phyloP scores from a whole-genome alignment of 164 flowering plant genomes.

The Liquidambar formosana region DNA sequence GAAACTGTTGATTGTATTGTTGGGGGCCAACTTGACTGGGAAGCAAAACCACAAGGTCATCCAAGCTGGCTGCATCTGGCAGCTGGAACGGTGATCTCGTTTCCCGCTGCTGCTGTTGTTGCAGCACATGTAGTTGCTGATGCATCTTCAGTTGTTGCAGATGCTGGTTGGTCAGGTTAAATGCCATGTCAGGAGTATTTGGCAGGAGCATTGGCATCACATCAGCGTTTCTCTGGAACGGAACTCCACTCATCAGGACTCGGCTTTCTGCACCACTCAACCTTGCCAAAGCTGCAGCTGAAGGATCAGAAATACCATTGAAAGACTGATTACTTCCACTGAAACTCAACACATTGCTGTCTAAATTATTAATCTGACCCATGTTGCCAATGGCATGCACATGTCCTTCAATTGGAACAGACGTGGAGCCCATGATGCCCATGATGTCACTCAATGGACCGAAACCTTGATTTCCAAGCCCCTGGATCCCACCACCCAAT shows the following conservation, averaged over 20 bases:
- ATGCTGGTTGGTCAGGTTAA: constrained; percentile 13
- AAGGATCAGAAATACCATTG: constrained; percentile 2
- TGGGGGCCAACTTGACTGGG: constrained; percentile 4
- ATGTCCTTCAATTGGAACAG: not conserved
- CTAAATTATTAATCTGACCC: not conserved
- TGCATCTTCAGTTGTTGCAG: constrained; percentile 6
- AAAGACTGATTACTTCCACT: constrained; percentile 2
- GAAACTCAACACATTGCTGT: constrained; percentile 6
- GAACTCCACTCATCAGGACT: constrained; percentile 7
- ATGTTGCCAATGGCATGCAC: constrained; percentile 2
- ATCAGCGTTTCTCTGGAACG: not conserved
- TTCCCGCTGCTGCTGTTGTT: constrained; percentile 7
- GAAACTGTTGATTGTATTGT: constrained; percentile 1
- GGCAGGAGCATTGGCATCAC: not conserved
- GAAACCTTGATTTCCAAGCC: constrained; percentile 17
- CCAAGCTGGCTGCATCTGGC: constrained; percentile 1
- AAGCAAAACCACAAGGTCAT: constrained; percentile 6
- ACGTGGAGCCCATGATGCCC: not conserved
- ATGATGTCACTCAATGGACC: constrained; percentile 1
- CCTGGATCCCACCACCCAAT: constrained; percentile 11
- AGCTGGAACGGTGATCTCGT: constrained; percentile 1
- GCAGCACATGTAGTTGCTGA: constrained; percentile 1
- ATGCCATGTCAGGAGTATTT: not conserved
- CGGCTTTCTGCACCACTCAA: constrained; percentile 9
- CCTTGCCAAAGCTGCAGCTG: not conserved